These are phyloP conservation scores for Imleria badia DNA, from an alignment of 768 basidiomycete species.

Conservation along the genomic window DNA sequence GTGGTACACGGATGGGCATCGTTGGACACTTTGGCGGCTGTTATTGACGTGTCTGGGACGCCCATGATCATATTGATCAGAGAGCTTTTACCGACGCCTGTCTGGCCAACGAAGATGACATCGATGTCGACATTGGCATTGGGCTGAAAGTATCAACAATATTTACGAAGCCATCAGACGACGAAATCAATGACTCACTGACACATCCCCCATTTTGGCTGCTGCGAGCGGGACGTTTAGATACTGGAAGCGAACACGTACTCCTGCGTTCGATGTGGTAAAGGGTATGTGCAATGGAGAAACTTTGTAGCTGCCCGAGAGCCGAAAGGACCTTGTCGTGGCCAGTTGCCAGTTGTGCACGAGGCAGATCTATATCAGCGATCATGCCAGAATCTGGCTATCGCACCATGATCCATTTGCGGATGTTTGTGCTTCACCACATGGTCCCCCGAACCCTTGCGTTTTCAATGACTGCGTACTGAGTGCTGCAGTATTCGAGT, in stretches of 20 bases:
- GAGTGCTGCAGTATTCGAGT: no score
- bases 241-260: background rate
- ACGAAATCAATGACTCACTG: conserved; percentile 11
- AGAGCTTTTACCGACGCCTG: conserved; percentile 27
- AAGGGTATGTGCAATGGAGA: background rate
- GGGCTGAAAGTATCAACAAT: conserved; percentile 3
- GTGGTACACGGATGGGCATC: conserved; percentile 20
- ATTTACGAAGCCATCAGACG: conserved; percentile 1
- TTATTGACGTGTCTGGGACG: background rate
- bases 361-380: conserved; percentile 28
- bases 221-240: background rate
- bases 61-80: conserved; percentile 26
- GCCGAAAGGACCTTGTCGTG: background rate
- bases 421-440: conserved; percentile 2
- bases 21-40: conserved; percentile 19
- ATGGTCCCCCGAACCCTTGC: background rate
- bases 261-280: background rate
- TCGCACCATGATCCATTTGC: conserved; percentile 4
- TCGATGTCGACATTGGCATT: conserved; percentile 5
- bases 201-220: conserved; percentile 21
- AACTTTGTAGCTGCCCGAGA: background rate
- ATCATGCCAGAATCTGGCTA: background rate
- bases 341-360: conserved; percentile 10
- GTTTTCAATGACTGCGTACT: no score
- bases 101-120: conserved; percentile 25